A percentile compares a stretch with the other conserved stretches of the same genome.
Evolutionary conservation across 768 basidiomycete genomes (phyloP).

Genomic region (Amanita fuliginea): DNA sequence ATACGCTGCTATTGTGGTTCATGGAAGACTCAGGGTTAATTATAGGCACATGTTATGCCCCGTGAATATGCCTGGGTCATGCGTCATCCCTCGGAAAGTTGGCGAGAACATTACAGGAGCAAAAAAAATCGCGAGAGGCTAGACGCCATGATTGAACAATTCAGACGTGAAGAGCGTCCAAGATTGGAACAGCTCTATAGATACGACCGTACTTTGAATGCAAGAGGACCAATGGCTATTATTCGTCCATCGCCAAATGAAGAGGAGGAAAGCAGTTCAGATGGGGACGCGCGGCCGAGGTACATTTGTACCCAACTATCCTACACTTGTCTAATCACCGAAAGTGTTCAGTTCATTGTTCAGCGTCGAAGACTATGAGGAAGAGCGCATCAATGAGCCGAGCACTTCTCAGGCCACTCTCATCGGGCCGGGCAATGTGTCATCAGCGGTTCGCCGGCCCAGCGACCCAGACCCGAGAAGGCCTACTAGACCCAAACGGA

Average conservation of each 20-base stretch:
- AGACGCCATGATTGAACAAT: constrained; percentile 21
- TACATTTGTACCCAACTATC: neutral
- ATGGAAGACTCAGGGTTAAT: neutral
- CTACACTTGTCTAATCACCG: neutral
- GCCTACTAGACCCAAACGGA: neutral
- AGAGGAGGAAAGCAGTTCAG: neutral
- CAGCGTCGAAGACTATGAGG: neutral
- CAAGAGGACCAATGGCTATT: neutral
- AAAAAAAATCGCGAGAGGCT: constrained; percentile 15
- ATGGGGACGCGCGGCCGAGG: neutral
- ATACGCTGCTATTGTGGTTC: neutral
- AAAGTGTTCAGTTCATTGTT: neutral
- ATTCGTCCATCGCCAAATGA: neutral
- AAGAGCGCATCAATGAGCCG: neutral
- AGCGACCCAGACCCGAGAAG: neutral
- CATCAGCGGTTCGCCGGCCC: neutral
- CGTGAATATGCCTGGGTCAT: constrained; percentile 24
- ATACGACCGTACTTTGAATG: constrained; percentile 14
- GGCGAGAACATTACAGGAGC: constrained; percentile 38
- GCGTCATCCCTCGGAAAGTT: constrained; percentile 34
- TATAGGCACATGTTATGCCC: constrained; percentile 8
- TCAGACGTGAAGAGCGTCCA: constrained; percentile 16
- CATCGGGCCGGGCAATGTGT: constrained; percentile 4
- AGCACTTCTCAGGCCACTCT: constrained; percentile 6
- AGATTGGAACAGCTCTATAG: constrained; percentile 16